These are phyloP conservation scores for Pseudogymnoascus sp. DNA, from an alignment of 2,329 filamentous ascomycete genomes.

Conservation along the genomic window DNA sequence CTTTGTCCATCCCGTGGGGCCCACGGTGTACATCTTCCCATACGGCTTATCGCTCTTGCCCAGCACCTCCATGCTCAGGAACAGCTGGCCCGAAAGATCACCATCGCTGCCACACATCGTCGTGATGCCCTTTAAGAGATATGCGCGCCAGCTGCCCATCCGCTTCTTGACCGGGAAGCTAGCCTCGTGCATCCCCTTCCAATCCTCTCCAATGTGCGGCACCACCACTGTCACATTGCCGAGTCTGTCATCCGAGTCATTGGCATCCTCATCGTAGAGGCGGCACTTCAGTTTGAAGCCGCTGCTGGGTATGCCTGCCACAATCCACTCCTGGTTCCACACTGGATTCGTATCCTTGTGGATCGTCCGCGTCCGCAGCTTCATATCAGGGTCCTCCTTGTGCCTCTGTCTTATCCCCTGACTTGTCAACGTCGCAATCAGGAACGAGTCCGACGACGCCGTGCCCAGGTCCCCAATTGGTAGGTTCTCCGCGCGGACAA, in stretches of 20 bases:
- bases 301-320: conserved; percentile 74
- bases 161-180: conserved; percentile 72
- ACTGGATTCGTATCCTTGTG: conserved; percentile 64
- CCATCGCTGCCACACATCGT: conserved; percentile 53
- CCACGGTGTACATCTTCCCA: conserved; percentile 71
- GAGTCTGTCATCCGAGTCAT: conserved; percentile 78
- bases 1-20: conserved; percentile 67
- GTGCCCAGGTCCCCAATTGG: conserved; percentile 74
- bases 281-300: conserved; percentile 82
- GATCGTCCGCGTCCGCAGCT: conserved; percentile 69
- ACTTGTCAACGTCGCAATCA: conserved; percentile 68
- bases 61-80: conserved; percentile 69
- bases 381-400: conserved; percentile 75
- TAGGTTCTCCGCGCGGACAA: conserved; percentile 73
- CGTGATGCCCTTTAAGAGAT: conserved; percentile 62
- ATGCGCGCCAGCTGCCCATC: conserved; percentile 80
- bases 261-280: conserved; percentile 83
- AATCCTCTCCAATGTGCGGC: conserved; percentile 51
- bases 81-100: conserved; percentile 63
- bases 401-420: conserved; percentile 61
- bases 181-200: conserved; percentile 59
- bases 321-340: conserved; percentile 82
- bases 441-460: conserved; percentile 75
- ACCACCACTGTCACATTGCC: conserved; percentile 75
- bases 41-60: conserved; percentile 64